Percentiles rank a stretch among this genome's conserved stretches.
Evolutionary conservation across 768 basidiomycete species (phyloP).

Genomic region (Trametopsis cervina): DNA sequence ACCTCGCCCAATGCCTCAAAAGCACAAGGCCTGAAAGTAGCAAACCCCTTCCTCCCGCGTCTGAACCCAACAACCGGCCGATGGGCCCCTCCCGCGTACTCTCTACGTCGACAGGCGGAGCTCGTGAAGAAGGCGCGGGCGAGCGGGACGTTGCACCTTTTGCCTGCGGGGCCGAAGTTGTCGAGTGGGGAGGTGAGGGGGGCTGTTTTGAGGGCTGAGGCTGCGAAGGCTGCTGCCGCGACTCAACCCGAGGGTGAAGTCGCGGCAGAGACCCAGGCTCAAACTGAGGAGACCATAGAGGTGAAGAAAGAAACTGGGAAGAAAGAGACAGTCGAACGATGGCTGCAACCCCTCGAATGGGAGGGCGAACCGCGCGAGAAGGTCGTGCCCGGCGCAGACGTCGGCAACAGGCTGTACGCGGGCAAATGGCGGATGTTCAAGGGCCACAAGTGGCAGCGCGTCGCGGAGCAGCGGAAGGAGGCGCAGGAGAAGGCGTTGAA

Average conservation of each 20-base stretch:
- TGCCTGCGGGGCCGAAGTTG: conserved; percentile 67
- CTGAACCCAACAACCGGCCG: conserved; percentile 51
- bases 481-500: conserved; percentile 47
- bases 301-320: neutral
- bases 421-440: conserved; percentile 86
- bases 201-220: conserved; percentile 13
- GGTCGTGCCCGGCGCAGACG: conserved; percentile 39
- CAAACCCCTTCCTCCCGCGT: conserved; percentile 67
- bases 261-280: neutral
- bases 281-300: neutral
- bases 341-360: conserved; percentile 17
- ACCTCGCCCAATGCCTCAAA: neutral
- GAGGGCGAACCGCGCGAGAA: conserved; percentile 25
- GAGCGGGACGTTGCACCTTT: conserved; percentile 43
- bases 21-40: conserved; percentile 14
- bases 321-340: conserved; percentile 11
- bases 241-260: neutral
- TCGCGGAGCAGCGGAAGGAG: conserved; percentile 34
- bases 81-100: conserved; percentile 68
- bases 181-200: conserved; percentile 18
- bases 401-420: conserved; percentile 61
- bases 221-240: conserved; percentile 5
- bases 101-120: conserved; percentile 70
- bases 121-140: conserved; percentile 65
- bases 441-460: conserved; percentile 83